Evolutionary conservation across 176 grass and related monocot species (phyloP).

Genomic region (Otatea glauca): DNA sequence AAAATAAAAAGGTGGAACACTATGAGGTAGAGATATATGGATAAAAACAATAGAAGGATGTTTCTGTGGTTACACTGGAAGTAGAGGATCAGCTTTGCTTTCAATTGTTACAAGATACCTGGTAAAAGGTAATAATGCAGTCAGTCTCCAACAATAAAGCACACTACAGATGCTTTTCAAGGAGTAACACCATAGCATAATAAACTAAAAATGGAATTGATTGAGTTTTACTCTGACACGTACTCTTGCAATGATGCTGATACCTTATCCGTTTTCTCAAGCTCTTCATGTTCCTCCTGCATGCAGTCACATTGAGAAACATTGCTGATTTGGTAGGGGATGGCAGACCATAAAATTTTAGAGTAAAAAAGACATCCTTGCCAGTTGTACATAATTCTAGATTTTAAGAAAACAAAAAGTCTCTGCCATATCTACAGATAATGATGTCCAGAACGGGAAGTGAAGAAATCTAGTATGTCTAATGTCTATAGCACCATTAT

Average conservation of each 20-base stretch:
- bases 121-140: constrained; percentile 29
- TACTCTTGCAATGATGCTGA: constrained; percentile 76
- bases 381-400: not conserved
- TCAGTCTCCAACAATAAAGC: constrained; percentile 9
- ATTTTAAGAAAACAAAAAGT: not conserved
- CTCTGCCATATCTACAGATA: not conserved
- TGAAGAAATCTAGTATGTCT: not conserved
- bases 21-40: not conserved
- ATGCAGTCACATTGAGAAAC: constrained; percentile 6
- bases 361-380: not conserved
- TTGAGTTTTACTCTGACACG: constrained; percentile 24
- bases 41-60: not conserved
- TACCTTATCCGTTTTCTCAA: constrained; percentile 72
- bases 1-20: constrained; percentile 5
- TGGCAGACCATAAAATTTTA: not conserved
- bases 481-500: no score
- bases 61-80: constrained; percentile 66
- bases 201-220: constrained; percentile 11
- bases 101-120: constrained; percentile 69
- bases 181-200: not conserved
- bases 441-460: not conserved
- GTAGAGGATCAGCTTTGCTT: constrained; percentile 75
- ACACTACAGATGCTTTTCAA: not conserved
- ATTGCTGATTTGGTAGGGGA: not conserved
- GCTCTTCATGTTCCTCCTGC: constrained; percentile 79